phyloP scores from a whole-genome alignment of 306 rosid genomes.

The Carpinus fangiana region DNA sequence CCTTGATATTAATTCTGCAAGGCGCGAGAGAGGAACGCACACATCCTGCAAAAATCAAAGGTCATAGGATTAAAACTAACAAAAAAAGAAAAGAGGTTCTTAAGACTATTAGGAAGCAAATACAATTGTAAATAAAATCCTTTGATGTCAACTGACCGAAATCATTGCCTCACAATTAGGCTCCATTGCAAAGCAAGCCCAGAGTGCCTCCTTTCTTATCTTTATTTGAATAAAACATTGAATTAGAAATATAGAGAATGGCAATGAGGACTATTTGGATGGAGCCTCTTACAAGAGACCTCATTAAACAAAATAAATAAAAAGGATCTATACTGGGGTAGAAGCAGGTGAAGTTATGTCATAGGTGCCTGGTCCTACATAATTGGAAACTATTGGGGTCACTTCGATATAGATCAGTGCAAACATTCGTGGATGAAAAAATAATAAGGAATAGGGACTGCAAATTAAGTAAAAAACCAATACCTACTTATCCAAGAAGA shows the following conservation, averaged over 20 bases:
- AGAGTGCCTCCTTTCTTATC: slow-evolving; percentile 92
- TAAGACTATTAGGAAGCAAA: not conserved
- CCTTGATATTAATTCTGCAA: slow-evolving; percentile 78
- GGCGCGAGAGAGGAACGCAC: slow-evolving; percentile 90
- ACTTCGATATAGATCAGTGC: not conserved
- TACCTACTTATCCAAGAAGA: not conserved
- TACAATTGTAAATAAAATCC: slow-evolving; percentile 7
- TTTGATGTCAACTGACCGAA: slow-evolving; percentile 48
- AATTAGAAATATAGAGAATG: slow-evolving; percentile 19
- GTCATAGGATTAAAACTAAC: not conserved
- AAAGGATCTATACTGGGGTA: not conserved
- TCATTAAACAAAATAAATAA: slow-evolving; percentile 1
- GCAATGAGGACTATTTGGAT: slow-evolving; percentile 17
- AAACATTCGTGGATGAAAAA: not conserved
- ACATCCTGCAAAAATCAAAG: slow-evolving; percentile 64
- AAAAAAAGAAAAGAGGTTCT: not conserved
- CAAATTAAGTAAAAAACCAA: not conserved
- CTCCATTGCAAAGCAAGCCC: slow-evolving; percentile 90
- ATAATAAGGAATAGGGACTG: not conserved
- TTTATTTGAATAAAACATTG: slow-evolving; percentile 40
- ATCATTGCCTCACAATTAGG: slow-evolving; percentile 85
- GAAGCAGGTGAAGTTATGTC: not conserved
- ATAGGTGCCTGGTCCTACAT: not conserved
- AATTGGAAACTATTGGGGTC: not conserved
- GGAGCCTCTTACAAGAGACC: slow-evolving; percentile 18